Evolutionary conservation across 108 stramenopile species (phyloP).

Genomic region (Conticribra guillardii): DNA sequence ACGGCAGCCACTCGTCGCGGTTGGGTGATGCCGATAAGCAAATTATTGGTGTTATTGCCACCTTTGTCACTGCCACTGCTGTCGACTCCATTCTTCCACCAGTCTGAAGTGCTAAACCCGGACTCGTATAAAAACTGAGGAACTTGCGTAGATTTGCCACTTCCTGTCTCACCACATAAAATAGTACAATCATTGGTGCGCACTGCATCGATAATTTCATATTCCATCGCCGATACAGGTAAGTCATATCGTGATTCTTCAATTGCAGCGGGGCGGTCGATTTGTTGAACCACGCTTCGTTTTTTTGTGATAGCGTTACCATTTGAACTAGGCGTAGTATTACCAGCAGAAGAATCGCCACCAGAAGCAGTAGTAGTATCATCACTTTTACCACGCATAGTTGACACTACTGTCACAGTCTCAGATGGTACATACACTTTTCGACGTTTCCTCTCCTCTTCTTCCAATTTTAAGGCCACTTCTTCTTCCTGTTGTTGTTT

Average conservation of each 20-base stretch:
- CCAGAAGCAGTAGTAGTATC: too few species aligned
- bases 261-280: constrained; percentile 66
- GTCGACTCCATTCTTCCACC: constrained; percentile 28
- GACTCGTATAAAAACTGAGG: constrained; percentile 97
- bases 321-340: too few species aligned
- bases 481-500: constrained; percentile 45
- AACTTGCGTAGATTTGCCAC: constrained; percentile 88
- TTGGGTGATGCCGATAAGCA: constrained; percentile 89
- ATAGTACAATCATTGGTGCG: constrained; percentile 91
- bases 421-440: constrained; percentile 43
- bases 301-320: constrained; percentile 14
- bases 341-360: too few species aligned
- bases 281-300: constrained; percentile 36
- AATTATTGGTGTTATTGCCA: constrained; percentile 14
- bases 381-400: constrained; percentile 38
- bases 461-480: constrained; percentile 30
- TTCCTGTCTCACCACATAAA: constrained; percentile 86
- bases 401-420: constrained; percentile 34
- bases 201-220: constrained; percentile 97
- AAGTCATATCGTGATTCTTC: constrained; percentile 81
- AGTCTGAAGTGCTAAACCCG: constrained; percentile 66
- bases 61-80: constrained; percentile 15
- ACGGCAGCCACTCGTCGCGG: constrained; percentile 97
- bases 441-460: constrained; percentile 48
- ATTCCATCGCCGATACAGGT: constrained; percentile 98